A percentile compares a stretch with the other conserved stretches of the same genome.
phyloP scores from a whole-genome alignment of 1,284 basidiomycete species.

The Stereum hirsutum region DNA sequence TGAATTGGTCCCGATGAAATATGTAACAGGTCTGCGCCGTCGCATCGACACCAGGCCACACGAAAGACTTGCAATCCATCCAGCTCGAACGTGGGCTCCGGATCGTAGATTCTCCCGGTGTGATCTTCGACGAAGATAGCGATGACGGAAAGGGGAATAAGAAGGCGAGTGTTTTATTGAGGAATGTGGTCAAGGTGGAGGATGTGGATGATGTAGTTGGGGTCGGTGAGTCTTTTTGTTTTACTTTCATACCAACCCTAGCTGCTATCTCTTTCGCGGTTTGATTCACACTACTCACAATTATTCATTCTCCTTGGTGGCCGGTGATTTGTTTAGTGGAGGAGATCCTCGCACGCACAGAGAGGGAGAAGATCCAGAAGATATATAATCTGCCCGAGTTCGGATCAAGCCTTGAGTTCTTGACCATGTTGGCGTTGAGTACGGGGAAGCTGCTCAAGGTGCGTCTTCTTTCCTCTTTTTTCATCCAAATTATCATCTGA shows the following conservation, averaged over 20 bases:
- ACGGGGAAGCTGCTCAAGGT: constrained; percentile 83
- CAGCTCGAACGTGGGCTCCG: constrained; percentile 90
- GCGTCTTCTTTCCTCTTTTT: background rate
- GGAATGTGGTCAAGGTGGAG: constrained; percentile 92
- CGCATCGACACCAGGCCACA: constrained; percentile 46
- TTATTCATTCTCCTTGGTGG: too few species aligned
- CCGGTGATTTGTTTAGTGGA: constrained; percentile 57
- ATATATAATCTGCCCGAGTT: constrained; percentile 80
- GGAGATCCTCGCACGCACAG: constrained; percentile 72
- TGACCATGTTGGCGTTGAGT: constrained; percentile 85
- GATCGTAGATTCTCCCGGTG: constrained; percentile 94
- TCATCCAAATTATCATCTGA: background rate
- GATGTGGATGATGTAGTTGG: constrained; percentile 86
- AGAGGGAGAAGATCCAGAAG: constrained; percentile 59
- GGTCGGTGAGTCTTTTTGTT: constrained; percentile 62
- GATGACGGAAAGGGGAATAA: constrained; percentile 38
- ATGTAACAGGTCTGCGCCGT: constrained; percentile 9
- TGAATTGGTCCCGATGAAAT: background rate
- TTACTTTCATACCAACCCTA: background rate
- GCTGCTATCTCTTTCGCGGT: background rate
- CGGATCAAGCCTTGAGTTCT: constrained; percentile 70
- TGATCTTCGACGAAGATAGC: constrained; percentile 79
- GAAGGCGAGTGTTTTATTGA: constrained; percentile 52
- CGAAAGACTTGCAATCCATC: constrained; percentile 89
- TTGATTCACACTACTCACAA: constrained; percentile 6